Evolutionary conservation across 2,329 filamentous ascomycete species (phyloP).

Genomic region (Cladobotryum protrusum): DNA sequence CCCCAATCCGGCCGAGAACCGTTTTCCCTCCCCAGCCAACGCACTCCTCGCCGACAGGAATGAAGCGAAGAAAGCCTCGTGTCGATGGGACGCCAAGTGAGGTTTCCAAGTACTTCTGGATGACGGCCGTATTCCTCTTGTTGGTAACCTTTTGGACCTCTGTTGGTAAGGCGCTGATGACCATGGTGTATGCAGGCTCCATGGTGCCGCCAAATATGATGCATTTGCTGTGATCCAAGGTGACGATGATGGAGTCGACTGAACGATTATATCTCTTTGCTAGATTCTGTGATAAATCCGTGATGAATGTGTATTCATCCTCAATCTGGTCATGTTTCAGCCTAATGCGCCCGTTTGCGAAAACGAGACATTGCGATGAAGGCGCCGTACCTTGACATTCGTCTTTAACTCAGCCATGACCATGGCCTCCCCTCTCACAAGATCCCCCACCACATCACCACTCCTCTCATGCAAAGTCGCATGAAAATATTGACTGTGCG

Average conservation of each 20-base stretch:
- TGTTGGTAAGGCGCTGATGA: conserved; percentile 62
- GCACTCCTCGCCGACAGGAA: conserved; percentile 63
- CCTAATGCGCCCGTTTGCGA: not conserved
- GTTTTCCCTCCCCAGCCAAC: conserved; percentile 67
- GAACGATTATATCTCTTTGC: conserved; percentile 70
- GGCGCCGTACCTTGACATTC: conserved; percentile 24
- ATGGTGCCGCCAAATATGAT: conserved; percentile 70
- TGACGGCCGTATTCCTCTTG: conserved; percentile 69
- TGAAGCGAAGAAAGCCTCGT: conserved; percentile 68
- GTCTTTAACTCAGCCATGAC: conserved; percentile 48
- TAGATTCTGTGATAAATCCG: conserved; percentile 65
- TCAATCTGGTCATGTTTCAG: conserved; percentile 47
- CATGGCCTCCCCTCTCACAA: conserved; percentile 48
- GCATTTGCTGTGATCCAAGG: conserved; percentile 67
- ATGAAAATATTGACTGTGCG: conserved; percentile 36
- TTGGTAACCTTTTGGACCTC: conserved; percentile 70
- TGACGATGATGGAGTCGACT: conserved; percentile 66
- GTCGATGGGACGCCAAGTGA: conserved; percentile 58
- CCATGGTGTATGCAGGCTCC: conserved; percentile 73
- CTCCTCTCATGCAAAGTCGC: conserved; percentile 31
- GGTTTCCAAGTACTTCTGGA: conserved; percentile 70
- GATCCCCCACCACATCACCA: conserved; percentile 29
- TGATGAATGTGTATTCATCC: conserved; percentile 69
- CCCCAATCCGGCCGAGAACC: conserved; percentile 54
- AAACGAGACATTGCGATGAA: not conserved